Conservation (phyloP, 768 basidiomycete species). For the Cubamyces lactineus region DNA sequence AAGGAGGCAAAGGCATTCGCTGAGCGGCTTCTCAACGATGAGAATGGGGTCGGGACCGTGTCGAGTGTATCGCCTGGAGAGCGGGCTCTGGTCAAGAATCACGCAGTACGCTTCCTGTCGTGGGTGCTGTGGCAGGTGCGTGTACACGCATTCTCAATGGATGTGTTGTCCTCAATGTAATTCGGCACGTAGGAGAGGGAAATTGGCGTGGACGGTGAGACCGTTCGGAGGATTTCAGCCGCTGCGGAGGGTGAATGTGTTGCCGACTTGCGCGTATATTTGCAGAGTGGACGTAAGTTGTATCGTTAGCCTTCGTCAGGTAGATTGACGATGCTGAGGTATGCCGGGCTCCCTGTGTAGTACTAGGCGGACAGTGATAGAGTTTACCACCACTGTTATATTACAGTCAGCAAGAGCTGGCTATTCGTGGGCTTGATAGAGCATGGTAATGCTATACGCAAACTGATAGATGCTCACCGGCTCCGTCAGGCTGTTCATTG, state of each 20-base stretch:
- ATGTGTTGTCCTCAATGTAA: not conserved
- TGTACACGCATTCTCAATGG: not conserved
- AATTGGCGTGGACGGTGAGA: not conserved
- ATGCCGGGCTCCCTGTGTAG: too few relatives aligned
- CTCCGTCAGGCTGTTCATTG: too few relatives aligned
- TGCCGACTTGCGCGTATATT: not conserved
- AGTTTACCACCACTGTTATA: too few relatives aligned
- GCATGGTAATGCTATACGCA: too few relatives aligned
- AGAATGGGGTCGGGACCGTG: not conserved
- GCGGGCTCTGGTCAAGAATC: not conserved
- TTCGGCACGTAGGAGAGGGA: not conserved
- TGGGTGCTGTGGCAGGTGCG: slow-evolving; percentile 14
- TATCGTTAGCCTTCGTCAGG: too few relatives aligned
- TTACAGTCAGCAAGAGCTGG: too few relatives aligned
- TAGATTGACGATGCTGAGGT: too few relatives aligned
- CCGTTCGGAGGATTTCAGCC: not conserved
- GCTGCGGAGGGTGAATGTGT: not conserved
- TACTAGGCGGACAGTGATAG: too few relatives aligned
- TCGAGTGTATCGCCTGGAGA: not conserved
- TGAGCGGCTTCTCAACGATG: not conserved
- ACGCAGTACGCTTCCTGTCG: slow-evolving; percentile 6
- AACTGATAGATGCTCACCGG: too few relatives aligned
- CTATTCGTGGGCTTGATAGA: too few relatives aligned
- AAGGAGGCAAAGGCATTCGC: slow-evolving; percentile 1
- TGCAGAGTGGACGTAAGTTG: not conserved